Percentiles rank a stretch among this genome's conserved stretches.
Evolutionary conservation across 169 alveolate species (phyloP).

Genomic region (Plasmodium vivax): DNA sequence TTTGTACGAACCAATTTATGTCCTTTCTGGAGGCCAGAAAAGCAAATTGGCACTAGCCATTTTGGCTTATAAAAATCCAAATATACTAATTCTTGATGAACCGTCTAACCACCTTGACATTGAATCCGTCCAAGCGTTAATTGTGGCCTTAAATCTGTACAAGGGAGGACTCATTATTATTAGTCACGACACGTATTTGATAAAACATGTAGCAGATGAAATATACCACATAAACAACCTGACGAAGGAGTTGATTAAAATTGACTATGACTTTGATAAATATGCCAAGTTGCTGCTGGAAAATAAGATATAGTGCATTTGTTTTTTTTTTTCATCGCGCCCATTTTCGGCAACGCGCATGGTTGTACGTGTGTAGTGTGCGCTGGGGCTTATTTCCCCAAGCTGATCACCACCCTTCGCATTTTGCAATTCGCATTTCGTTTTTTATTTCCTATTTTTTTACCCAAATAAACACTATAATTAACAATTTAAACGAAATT

Average conservation of each 20-base stretch:
- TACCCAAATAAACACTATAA: background rate
- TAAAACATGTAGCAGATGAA: conserved; percentile 94
- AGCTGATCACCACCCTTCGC: background rate
- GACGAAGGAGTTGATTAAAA: conserved; percentile 87
- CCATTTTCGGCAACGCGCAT: background rate
- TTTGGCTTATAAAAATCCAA: conserved; percentile 96
- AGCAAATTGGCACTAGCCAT: conserved; percentile 96
- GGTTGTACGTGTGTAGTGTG: background rate
- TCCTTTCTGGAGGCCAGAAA: conserved; percentile 98
- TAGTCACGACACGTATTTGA: conserved; percentile 96
- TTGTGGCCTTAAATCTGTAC: conserved; percentile 93
- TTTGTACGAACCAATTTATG: conserved; percentile 96
- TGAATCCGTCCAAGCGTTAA: conserved; percentile 98
- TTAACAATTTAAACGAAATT: background rate
- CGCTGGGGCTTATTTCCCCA: background rate
- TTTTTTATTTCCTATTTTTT: background rate
- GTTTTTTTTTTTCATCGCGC: background rate
- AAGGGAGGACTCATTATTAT: conserved; percentile 96
- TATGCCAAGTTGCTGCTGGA: conserved; percentile 89
- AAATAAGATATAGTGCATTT: conserved; percentile 42
- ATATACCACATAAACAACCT: conserved; percentile 91
- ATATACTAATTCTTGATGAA: conserved; percentile 95
- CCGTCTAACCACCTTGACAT: conserved; percentile 98
- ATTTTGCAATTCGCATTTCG: too few species aligned
- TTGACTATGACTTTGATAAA: conserved; percentile 93